Percentiles rank a stretch among this genome's conserved stretches.
phyloP scores from a whole-genome alignment of 1,139 yeast species.

The Sugiyamaella pinicola region DNA sequence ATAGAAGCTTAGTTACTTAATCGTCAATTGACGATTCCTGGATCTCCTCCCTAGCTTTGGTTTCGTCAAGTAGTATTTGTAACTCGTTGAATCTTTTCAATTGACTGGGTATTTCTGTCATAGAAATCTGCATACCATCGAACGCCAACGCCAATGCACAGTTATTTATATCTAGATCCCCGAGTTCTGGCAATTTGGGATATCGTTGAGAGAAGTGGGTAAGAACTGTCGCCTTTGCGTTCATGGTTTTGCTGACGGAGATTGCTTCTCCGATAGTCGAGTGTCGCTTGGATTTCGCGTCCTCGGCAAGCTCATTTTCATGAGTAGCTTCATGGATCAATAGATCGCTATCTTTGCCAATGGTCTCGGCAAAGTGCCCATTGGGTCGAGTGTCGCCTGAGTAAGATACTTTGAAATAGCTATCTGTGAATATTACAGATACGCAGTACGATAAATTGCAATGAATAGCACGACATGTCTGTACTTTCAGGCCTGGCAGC shows the following conservation, averaged over 20 bases:
- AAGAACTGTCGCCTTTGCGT: slow-evolving; percentile 66
- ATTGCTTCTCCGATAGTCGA: slow-evolving; percentile 92
- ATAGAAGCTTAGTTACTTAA: background rate
- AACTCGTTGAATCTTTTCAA: slow-evolving; percentile 30
- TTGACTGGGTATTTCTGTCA: slow-evolving; percentile 45
- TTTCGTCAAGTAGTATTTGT: slow-evolving; percentile 10
- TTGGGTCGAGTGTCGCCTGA: slow-evolving; percentile 97
- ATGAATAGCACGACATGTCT: slow-evolving; percentile 77
- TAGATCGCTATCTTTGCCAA: slow-evolving; percentile 71
- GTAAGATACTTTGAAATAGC: slow-evolving; percentile 71
- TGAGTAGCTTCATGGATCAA: slow-evolving; percentile 92
- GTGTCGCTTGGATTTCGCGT: slow-evolving; percentile 81
- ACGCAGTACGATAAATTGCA: slow-evolving; percentile 84
- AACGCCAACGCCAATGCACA: slow-evolving; percentile 53
- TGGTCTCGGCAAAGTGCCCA: slow-evolving; percentile 54
- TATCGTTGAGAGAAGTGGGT: slow-evolving; percentile 95
- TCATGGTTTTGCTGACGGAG: slow-evolving; percentile 67
- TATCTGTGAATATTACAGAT: slow-evolving; percentile 51
- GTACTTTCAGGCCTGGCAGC: slow-evolving; percentile 12
- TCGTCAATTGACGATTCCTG: background rate
- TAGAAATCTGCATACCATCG: slow-evolving; percentile 59
- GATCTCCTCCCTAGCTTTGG: slow-evolving; percentile 6
- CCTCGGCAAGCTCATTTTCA: slow-evolving; percentile 76
- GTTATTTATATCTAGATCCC: slow-evolving; percentile 18
- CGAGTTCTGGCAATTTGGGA: slow-evolving; percentile 59